Percentiles rank a stretch among this genome's conserved stretches.
Conservation (phyloP, 2,329 filamentous ascomycete genomes). For the Neoarthrinium moseri region DNA sequence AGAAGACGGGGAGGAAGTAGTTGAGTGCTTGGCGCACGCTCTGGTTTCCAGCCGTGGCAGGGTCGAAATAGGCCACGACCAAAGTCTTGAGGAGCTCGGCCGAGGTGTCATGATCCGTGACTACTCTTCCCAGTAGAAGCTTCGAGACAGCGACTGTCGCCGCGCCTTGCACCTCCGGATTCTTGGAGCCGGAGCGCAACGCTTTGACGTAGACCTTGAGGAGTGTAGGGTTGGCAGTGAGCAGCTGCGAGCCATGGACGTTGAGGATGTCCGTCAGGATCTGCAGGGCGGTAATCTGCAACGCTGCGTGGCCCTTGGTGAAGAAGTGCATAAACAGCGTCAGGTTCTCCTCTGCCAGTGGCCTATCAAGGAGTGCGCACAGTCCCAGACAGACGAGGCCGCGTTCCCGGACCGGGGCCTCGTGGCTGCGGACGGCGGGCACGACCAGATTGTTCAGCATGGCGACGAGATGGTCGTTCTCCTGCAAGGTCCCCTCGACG, state of each 20-base stretch:
- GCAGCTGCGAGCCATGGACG: slow-evolving; percentile 78
- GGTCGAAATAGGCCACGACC: slow-evolving; percentile 86
- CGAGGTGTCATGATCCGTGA: slow-evolving; percentile 66
- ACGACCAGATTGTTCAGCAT: slow-evolving; percentile 98
- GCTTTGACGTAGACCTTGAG: slow-evolving; percentile 85
- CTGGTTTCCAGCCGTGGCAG: slow-evolving; percentile 76
- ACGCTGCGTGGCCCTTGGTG: slow-evolving; percentile 82
- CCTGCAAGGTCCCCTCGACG: slow-evolving; percentile 81
- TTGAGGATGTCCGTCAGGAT: slow-evolving; percentile 92
- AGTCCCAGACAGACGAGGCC: slow-evolving; percentile 87
- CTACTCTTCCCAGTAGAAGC: slow-evolving; percentile 75
- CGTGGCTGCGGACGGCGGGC: slow-evolving; percentile 88
- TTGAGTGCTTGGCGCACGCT: slow-evolving; percentile 81
- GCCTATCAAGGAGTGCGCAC: slow-evolving; percentile 87
- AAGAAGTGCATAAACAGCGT: slow-evolving; percentile 95
- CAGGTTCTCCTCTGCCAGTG: slow-evolving; percentile 88
- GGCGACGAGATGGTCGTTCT: slow-evolving; percentile 88
- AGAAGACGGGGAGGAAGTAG: slow-evolving; percentile 94
- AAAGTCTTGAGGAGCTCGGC: slow-evolving; percentile 81
- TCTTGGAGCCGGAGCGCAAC: slow-evolving; percentile 68
- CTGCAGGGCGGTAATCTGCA: slow-evolving; percentile 88
- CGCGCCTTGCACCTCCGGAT: slow-evolving; percentile 74
- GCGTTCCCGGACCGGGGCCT: slow-evolving; percentile 87
- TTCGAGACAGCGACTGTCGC: slow-evolving; percentile 83
- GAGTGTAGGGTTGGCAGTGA: slow-evolving; percentile 65